Evolutionary conservation across 1,284 basidiomycete species (phyloP), one percentile per base, ranked within the genome.

Genomic region (Tetrapyrgos nigripes): DNA sequence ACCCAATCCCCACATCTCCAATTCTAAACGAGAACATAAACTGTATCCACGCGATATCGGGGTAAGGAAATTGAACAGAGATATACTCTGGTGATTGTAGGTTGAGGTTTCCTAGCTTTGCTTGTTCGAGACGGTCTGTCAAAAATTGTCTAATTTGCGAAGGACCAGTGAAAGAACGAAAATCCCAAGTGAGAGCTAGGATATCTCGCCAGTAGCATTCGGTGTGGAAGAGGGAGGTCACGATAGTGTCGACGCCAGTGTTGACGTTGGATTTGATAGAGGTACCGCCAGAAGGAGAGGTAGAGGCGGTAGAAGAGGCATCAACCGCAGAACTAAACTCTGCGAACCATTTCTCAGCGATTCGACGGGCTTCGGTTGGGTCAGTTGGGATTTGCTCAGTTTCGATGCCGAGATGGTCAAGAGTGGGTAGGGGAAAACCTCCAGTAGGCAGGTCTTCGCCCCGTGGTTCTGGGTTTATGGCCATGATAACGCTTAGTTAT

Each of bases 131-230:
- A 35, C 77, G 74, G 55, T 81, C 79, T 29, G 62, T 21, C 33
- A 85, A 75, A 67, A 85, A 79, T 49, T 69, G 67, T 27, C 58
- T 63, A 55, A 87, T 79, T 27, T 68, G 65, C 1, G 62, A 45
- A 28, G 54, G 64, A 29, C 80, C 79, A 53, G 80, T 77, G 68
- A 88, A 84, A 5, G 85, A 86, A 53, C 85, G 83, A 64, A 87
- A 83, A 60, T 84, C 79, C 83, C 84, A 87, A 14, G 87, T 86
- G 52, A 88, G 73, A 1, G 82, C 76, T 54, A 87, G 79, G 62
- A 82, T 77, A 66, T 88, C 87, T 27, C 85, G 78, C 85, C 85
- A 88, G 69, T 79, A 81, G n/a, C 73, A 75, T 53, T 77, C 76
- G 6, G 76, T 73, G 19, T 77, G 61, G 55, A 84, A 70, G 53